phyloP scores from a whole-genome alignment of 257 asterid species.

The Solanum pinnatisectum region DNA sequence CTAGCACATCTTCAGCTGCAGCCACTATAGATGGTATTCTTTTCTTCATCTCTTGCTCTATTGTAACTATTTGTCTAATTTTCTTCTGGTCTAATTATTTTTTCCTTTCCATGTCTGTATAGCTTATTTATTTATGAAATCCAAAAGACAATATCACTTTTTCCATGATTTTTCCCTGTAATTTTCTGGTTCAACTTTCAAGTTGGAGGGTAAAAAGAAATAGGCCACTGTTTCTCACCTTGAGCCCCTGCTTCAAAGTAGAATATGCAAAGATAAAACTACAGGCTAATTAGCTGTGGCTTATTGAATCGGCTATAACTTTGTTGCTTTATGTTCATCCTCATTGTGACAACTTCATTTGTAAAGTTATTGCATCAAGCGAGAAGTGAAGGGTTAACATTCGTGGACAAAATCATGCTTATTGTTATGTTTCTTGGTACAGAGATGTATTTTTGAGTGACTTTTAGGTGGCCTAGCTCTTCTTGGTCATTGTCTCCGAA shows the following conservation, averaged over 20 bases:
- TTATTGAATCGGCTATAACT: not conserved
- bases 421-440: not conserved
- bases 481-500: not conserved
- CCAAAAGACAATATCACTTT: not conserved
- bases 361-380: not conserved
- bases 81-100: not conserved
- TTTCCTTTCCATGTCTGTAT: not conserved
- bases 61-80: not conserved
- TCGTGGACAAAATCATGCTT: not conserved
- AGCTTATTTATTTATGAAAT: not conserved
- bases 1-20: constrained; percentile 72
- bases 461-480: not conserved
- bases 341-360: not conserved
- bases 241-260: not conserved
- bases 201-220: not conserved
- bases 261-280: not conserved
- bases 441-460: not conserved
- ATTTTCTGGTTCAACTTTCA: not conserved
- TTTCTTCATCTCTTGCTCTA: not conserved
- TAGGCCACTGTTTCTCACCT: not conserved
- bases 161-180: not conserved
- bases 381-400: not conserved
- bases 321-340: not conserved
- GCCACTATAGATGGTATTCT: constrained; percentile 54
- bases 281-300: not conserved